Percentiles rank a stretch among this genome's conserved stretches.
phyloP scores from a whole-genome alignment of 352 stramenopile genomes.

The Thraustotheca clavata region DNA sequence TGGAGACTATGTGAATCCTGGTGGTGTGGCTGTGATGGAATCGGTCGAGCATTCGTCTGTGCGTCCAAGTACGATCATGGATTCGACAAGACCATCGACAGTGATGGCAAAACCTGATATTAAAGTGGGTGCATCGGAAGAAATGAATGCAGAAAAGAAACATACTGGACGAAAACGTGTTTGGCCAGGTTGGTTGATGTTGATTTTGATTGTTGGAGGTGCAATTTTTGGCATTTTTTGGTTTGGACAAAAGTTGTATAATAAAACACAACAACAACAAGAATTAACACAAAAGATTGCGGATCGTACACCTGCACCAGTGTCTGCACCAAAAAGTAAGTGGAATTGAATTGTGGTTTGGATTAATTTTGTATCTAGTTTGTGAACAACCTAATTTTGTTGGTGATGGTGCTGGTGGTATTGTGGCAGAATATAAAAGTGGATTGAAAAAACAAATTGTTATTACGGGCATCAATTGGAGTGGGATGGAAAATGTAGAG shows the following conservation, averaged over 20 bases:
- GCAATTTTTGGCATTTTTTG: slow-evolving; percentile 50
- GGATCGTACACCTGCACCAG: slow-evolving; percentile 24
- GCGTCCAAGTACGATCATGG: slow-evolving; percentile 36
- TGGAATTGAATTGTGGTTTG: background rate
- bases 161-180: slow-evolving; percentile 61
- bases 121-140: slow-evolving; percentile 57
- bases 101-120: slow-evolving; percentile 36
- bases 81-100: slow-evolving; percentile 20
- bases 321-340: slow-evolving; percentile 40
- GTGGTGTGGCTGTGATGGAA: slow-evolving; percentile 23
- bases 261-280: slow-evolving; percentile 57
- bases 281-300: slow-evolving; percentile 38
- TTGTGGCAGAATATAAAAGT: slow-evolving; percentile 43
- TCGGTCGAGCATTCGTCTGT: slow-evolving; percentile 20
- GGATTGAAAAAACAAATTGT: slow-evolving; percentile 52
- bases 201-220: slow-evolving; percentile 42
- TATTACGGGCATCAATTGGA: slow-evolving; percentile 85
- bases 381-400: slow-evolving; percentile 68
- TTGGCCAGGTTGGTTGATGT: slow-evolving; percentile 66
- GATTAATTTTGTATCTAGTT: slow-evolving; percentile 25
- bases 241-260: slow-evolving; percentile 51
- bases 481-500: slow-evolving; percentile 74
- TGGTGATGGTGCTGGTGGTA: slow-evolving; percentile 35
- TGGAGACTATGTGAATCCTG: slow-evolving; percentile 48
- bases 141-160: slow-evolving; percentile 24